Evolutionary conservation across 495 filamentous ascomycete species (phyloP), one percentile per base, ranked within the genome.

Genomic region (Zalerion maritima): DNA sequence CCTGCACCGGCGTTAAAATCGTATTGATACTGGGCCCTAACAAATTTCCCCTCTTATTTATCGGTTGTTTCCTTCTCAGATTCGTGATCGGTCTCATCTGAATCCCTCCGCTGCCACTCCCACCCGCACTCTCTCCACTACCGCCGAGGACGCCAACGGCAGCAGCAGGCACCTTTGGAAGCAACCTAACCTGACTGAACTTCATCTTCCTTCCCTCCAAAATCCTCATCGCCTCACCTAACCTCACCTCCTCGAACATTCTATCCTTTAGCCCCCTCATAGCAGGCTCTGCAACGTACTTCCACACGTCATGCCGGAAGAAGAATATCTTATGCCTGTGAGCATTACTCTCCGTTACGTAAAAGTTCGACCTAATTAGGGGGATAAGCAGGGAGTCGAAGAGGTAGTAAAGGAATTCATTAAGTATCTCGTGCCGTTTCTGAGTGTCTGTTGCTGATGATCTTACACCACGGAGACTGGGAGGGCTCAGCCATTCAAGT

Each of bases 221-320:
- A 22, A 82, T 56, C 11, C 56, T 52, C 10, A 58, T 49, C 0
- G 75, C 81, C 15, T 57, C 52, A 0, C 65, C 60, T 10, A 61
- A 41, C 12, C 64, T 64, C n/a, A 94, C 45, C 38, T 87, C 80
- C 41, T 86, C 75, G 32, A 94, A 83, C 67, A 86, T 86, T 2
- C 61, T 62, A 4, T 52, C 36, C 48, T 84, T 91, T 11, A 97
- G 55, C 5, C 56, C 46, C 1, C 63, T 54, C 45, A 94, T 53
- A 0, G 78, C 71, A 9, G 83, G 75, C 37, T 86, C 77, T 6
- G 71, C 75, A 24, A 94, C 43, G 10, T 60, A 64, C 33, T 71
- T 67, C 89, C 89, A 97, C 21, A 85, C 62, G 43, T 97, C 89
- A 37, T 97, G 91, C 3, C 86, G 75, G 41, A 94, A 96, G 56